Evolutionary conservation across 495 filamentous ascomycete species (phyloP), one percentile per base, ranked within the genome.

Genomic region (Trichoderma virens): DNA sequence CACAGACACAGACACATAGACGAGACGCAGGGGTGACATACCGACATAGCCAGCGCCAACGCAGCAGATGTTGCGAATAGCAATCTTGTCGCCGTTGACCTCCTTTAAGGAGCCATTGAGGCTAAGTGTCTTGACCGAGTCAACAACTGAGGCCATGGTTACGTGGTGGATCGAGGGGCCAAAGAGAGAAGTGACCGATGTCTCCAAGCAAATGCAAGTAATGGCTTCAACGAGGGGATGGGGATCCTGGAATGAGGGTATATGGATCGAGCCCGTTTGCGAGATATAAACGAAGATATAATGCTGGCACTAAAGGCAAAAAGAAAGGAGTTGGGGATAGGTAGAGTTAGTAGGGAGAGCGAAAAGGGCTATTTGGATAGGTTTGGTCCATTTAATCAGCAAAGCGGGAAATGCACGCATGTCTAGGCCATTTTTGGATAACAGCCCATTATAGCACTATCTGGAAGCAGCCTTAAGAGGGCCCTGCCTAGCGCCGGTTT

Each of bases 31-130:
- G 27, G 13, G 8, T 25, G 23, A 66, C 70, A 39, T 69, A 76
- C 72, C 70, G 25, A 74, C 69, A 45, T 73, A 72, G 20, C 73
- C 72, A 0, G 72, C 72, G 5, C 69, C 72, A 14, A 75, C 65
- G 47, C 73, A 75, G 67, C 72, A 73, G 39, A 77, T 70, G 41
- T 81, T 89, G 62, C 77, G 77, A 32, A 87, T 76, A 2, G 65
- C 65, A 18, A 68, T 66, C 51, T 56, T 56, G 23, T 62, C 61
- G 61, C 61, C 38, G 35, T 68, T 62, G 38, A 28, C 39, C 20
- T 62, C 35, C 61, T 56, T 39, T 28, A 23, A 14, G 20, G 61
- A 45, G 35, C 61, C 61, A 62, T 62, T 62, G 61, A 62, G 61
- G 34, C 61, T 34, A 6, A 62, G 35, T 13, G 16, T 9, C 61